Evolutionary conservation across 139 green algal genomes (phyloP), one percentile per base, ranked within the genome.

Genomic region (Haematococcus lacustris): DNA sequence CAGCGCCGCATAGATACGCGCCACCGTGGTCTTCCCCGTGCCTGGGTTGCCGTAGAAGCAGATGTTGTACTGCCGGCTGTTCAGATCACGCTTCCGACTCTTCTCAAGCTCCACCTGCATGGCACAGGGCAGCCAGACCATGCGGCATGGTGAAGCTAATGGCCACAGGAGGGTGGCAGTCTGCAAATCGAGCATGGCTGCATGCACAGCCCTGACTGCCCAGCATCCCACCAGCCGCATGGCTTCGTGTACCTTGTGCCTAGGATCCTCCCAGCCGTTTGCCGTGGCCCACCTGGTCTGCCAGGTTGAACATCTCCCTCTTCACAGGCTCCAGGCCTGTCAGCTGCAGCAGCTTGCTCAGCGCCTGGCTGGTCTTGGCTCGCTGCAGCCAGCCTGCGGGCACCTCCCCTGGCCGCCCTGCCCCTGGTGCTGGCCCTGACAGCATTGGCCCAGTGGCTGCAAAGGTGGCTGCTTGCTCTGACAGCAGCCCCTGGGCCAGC

Each of bases 21-120:
- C 81, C 51, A 87, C 75, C 0, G 75, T 83, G 64, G 77, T 87
- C 71, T 87, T 87, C 64, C 81, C 81, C 26, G 77, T 87, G 63
- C 81, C 81, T 6, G 81, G 81, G 73, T 87, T 87, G 69, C 81
- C 81, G 35, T 79, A 76, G 71, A 87, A 83, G 38, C 66, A 65
- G n/a, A 71, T 61, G 60, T 82, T 83, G 60, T 80, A 82, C 61
- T 80, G 61, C 32, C 59, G 57, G 41, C 51, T 38, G n/a, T 60
- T 71, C 0, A 74, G 40, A 1, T 61, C 37, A 1, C 73, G 66
- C 1, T 68, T 66, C 3, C 79, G 76, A 69, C 82, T 59, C 69
- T 76, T 78, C 70, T 82, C 76, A 38, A 85, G 80, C 32, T 76
- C 76, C 2, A 85, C 80, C 80, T 85, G 80, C 4, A 39, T 1